Percentiles rank a stretch among this genome's conserved stretches.
Conservation (phyloP, 495 filamentous ascomycete genomes). For the Hypoxylon rickii region DNA sequence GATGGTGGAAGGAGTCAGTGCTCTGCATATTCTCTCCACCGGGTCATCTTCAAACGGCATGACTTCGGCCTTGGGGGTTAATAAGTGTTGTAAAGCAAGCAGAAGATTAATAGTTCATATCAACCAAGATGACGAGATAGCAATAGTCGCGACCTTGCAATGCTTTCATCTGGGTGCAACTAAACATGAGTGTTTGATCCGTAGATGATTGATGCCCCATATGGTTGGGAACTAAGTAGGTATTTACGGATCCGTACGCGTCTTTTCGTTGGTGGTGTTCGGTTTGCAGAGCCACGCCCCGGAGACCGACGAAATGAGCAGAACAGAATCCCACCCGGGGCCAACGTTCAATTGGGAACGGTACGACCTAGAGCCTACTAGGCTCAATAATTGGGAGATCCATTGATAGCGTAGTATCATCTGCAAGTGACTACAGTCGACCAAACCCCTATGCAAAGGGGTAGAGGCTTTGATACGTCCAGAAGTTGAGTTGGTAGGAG, state of each 20-base stretch:
- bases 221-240: too few species aligned
- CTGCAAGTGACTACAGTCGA: constrained; percentile 27
- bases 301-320: constrained; percentile 1
- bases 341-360: too few species aligned
- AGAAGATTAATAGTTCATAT: too few species aligned
- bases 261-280: constrained; percentile 6
- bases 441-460: constrained; percentile 13
- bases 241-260: too few species aligned
- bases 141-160: too few species aligned
- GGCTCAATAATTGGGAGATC: constrained; percentile 14
- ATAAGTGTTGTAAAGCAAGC: constrained; percentile 4
- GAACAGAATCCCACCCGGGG: background rate
- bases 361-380: too few species aligned
- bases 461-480: constrained; percentile 20
- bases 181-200: too few species aligned
- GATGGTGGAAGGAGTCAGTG: constrained; percentile 18
- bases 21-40: constrained; percentile 26
- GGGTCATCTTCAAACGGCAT: constrained; percentile 13
- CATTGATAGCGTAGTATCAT: constrained; percentile 11
- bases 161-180: too few species aligned
- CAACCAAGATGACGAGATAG: background rate
- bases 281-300: too few species aligned
- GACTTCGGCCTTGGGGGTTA: constrained; percentile 22
- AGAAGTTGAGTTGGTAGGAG: too few species aligned
- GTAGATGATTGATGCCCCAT: too few species aligned